Evolutionary conservation across 306 rosid species (phyloP).

Genomic region (Cucurbita maxima): DNA sequence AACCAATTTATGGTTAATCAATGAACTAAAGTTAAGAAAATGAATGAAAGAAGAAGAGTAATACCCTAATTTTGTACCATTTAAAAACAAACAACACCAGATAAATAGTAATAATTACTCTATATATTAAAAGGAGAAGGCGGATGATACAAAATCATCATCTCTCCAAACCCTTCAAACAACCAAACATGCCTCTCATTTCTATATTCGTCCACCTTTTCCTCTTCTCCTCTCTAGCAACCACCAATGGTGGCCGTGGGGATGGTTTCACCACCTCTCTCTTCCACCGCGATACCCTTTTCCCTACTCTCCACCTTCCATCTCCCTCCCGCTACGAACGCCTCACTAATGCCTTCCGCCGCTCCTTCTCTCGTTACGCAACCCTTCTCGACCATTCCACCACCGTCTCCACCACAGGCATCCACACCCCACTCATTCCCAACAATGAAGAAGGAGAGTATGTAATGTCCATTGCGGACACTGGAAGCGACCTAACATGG

Average conservation of each 20-base stretch:
- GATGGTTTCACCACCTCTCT: constrained; percentile 13
- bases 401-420: not conserved
- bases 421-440: not conserved
- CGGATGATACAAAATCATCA: not conserved
- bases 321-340: constrained; percentile 8
- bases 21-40: too few species aligned
- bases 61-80: too few species aligned
- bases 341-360: constrained; percentile 23
- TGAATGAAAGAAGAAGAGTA: too few species aligned
- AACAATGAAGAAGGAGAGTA: constrained; percentile 22
- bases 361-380: constrained; percentile 19
- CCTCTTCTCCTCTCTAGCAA: not conserved
- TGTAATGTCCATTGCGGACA: constrained; percentile 39
- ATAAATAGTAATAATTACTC: too few species aligned
- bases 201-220: not conserved
- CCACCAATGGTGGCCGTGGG: not conserved
- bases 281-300: constrained; percentile 34
- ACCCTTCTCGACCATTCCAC: not conserved
- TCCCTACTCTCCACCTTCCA: constrained; percentile 1
- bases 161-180: not conserved
- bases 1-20: too few species aligned
- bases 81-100: too few species aligned
- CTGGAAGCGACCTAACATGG: constrained; percentile 57
- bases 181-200: not conserved
- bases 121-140: not conserved